Percentiles rank a stretch among this genome's conserved stretches.
Evolutionary conservation across 2,329 filamentous ascomycete species (phyloP).

Genomic region (Apiospora hydei): DNA sequence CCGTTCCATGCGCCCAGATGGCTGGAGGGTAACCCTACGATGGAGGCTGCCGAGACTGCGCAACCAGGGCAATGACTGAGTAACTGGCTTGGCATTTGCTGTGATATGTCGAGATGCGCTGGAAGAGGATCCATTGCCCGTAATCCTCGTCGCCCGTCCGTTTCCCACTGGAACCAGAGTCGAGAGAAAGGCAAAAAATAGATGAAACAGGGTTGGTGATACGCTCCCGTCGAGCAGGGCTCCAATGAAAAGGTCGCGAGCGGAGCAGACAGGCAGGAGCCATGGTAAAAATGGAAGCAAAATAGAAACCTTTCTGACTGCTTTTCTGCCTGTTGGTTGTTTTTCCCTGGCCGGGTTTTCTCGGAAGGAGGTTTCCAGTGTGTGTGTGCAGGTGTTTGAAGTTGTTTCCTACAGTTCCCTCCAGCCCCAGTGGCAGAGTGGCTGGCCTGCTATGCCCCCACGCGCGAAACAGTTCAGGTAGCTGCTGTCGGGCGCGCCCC

Average conservation of each 20-base stretch:
- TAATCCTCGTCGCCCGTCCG: neutral
- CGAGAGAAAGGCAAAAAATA: neutral
- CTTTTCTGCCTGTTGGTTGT: neutral
- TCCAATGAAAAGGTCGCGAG: neutral
- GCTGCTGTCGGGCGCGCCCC: neutral
- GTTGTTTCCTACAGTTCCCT: constrained; percentile 10
- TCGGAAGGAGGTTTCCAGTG: constrained; percentile 17
- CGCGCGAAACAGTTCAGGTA: constrained; percentile 15
- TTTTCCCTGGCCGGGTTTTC: neutral
- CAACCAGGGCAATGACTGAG: neutral
- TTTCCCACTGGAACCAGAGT: neutral
- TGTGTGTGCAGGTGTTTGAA: constrained; percentile 12
- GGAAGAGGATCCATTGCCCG: neutral
- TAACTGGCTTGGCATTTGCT: neutral
- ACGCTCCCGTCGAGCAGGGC: neutral
- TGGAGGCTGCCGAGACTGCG: neutral
- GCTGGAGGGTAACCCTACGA: too few relatives aligned
- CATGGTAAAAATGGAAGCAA: constrained; percentile 1
- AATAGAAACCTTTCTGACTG: neutral
- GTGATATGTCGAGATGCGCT: neutral
- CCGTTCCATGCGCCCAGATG: constrained; percentile 7
- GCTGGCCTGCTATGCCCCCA: constrained; percentile 16
- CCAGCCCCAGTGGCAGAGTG: too few relatives aligned
- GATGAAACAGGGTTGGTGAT: constrained; percentile 16
- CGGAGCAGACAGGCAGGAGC: neutral